Conservation (phyloP, 1,139 yeast species). For the Yamadazyma conglobata region DNA sequence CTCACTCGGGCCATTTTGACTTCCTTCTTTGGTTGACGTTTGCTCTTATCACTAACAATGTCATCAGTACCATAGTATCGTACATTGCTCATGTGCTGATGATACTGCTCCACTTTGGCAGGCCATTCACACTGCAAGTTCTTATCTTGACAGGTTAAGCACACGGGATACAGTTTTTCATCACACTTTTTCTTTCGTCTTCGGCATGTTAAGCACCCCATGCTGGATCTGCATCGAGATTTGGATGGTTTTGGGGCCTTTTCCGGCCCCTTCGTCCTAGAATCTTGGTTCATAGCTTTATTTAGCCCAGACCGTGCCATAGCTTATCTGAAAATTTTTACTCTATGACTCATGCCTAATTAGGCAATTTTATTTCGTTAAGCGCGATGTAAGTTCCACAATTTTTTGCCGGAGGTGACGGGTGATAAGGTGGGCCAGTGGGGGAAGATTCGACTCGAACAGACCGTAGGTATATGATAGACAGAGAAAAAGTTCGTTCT, state of each 20-base stretch:
- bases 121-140: conserved; percentile 34
- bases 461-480: too few relatives aligned
- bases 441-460: too few relatives aligned
- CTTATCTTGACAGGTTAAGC: conserved; percentile 28
- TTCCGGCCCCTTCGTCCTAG: too few relatives aligned
- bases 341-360: conserved; percentile 23
- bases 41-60: too few relatives aligned
- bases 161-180: conserved; percentile 33
- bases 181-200: conserved; percentile 41
- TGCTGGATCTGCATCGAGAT: conserved; percentile 25
- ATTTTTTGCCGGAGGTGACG: too few relatives aligned
- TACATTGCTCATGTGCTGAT: conserved; percentile 24
- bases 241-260: too few relatives aligned
- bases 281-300: not conserved
- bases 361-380: conserved; percentile 27
- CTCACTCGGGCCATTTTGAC: too few relatives aligned
- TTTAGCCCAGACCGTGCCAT: not conserved
- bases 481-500: too few relatives aligned
- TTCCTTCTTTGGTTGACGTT: too few relatives aligned
- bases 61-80: conserved; percentile 22
- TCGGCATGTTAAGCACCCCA: conserved; percentile 42
- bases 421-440: too few relatives aligned
- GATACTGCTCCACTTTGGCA: conserved; percentile 23
- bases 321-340: conserved; percentile 1
- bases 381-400: too few relatives aligned